Conservation (phyloP, 495 filamentous ascomycete genomes). For the Pseudomonodictys pantanalensis region DNA sequence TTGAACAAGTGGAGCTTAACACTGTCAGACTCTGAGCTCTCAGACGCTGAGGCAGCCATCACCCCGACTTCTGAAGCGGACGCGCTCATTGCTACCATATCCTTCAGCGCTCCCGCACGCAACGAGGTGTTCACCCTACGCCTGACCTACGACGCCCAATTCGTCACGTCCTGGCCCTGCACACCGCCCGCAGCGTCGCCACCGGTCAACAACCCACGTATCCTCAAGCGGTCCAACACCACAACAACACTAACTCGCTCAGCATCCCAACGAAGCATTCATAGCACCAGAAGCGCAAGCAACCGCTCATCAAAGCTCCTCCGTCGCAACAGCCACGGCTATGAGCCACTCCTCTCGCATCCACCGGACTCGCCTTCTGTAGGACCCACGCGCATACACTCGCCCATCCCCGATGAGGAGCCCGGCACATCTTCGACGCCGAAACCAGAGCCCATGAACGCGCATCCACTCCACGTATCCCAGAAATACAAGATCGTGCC, state of each 20-base stretch:
- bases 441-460: constrained; percentile 18
- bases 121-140: constrained; percentile 23
- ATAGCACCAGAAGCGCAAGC: constrained; percentile 4
- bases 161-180: constrained; percentile 41
- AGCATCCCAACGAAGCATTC: constrained; percentile 21
- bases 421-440: not conserved
- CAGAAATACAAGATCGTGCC: constrained; percentile 34
- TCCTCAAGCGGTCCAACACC: constrained; percentile 16
- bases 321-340: constrained; percentile 27
- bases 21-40: not conserved
- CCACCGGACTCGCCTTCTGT: constrained; percentile 18
- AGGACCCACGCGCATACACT: constrained; percentile 8
- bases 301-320: not conserved
- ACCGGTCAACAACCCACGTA: constrained; percentile 4
- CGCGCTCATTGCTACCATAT: constrained; percentile 26
- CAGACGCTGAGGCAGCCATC: constrained; percentile 1
- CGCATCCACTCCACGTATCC: constrained; percentile 39
- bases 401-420: constrained; percentile 8
- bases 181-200: constrained; percentile 21
- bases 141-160: constrained; percentile 38
- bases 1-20: constrained; percentile 19
- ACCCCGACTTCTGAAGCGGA: not conserved
- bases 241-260: constrained; percentile 6
- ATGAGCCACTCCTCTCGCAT: constrained; percentile 24
- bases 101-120: constrained; percentile 31